phyloP scores from a whole-genome alignment of 441 rosid species.

The Brassica hybrid region DNA sequence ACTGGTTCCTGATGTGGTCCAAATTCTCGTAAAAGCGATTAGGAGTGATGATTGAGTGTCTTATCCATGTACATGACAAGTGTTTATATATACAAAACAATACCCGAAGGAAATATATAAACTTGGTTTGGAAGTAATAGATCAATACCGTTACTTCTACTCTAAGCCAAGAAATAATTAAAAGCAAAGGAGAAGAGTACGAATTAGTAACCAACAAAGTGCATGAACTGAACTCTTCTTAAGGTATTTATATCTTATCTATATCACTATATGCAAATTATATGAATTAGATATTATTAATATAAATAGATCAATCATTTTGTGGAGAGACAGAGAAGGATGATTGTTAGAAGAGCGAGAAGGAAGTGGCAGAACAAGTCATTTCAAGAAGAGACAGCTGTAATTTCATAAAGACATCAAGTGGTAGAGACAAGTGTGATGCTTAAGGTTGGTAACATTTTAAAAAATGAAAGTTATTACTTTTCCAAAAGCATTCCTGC shows the following conservation, averaged over 20 bases:
- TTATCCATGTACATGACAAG: conserved; percentile 31
- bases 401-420: conserved; percentile 41
- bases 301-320: conserved; percentile 28
- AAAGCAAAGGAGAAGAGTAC: no score
- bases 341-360: conserved; percentile 31
- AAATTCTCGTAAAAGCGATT: conserved; percentile 22
- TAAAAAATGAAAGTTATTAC: not conserved
- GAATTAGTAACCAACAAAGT: not conserved
- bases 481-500: conserved; percentile 33
- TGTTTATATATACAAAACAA: conserved; percentile 7
- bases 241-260: no score
- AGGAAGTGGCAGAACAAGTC: conserved; percentile 41
- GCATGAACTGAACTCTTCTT: not conserved
- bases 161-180: no score
- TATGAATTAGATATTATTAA: conserved; percentile 2
- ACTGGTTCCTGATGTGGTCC: conserved; percentile 33
- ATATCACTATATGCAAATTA: no score
- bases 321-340: conserved; percentile 23
- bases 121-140: conserved; percentile 5
- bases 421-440: conserved; percentile 42
- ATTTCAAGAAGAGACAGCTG: conserved; percentile 47
- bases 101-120: not conserved
- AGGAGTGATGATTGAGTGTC: conserved; percentile 27
- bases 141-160: no score
- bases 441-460: conserved; percentile 40